Evolutionary conservation across 148 eudicot species (phyloP).

Genomic region (Silene latifolia): DNA sequence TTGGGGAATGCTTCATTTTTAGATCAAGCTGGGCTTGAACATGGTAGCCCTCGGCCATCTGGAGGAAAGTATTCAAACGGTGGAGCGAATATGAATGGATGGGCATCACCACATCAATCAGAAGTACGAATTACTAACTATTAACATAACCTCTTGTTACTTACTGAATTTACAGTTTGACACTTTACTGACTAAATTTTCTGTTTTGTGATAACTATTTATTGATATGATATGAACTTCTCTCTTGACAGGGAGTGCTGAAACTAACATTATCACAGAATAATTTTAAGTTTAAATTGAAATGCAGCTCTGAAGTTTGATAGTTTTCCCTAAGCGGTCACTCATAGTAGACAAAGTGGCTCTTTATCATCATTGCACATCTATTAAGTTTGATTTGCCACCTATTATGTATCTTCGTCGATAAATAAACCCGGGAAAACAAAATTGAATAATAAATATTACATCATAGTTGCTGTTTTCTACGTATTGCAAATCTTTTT

Average conservation of each 20-base stretch:
- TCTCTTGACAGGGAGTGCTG: conserved; percentile 60
- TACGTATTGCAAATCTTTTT: background rate
- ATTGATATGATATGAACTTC: conserved; percentile 32
- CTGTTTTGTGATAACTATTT: conserved; percentile 53
- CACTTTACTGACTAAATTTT: conserved; percentile 45
- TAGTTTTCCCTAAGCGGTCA: conserved; percentile 14
- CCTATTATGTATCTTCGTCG: background rate
- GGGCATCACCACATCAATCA: conserved; percentile 93
- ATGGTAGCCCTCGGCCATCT: conserved; percentile 93
- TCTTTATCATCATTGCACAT: conserved; percentile 7
- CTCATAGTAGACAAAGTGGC: conserved; percentile 4
- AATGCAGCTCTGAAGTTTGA: conserved; percentile 20
- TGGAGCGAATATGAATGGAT: conserved; percentile 94
- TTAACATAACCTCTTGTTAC: conserved; percentile 79
- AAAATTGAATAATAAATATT: background rate
- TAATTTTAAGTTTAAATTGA: conserved; percentile 32
- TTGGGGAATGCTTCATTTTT: conserved; percentile 99
- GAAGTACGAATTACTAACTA: conserved; percentile 99
- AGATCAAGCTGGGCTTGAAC: conserved; percentile 99
- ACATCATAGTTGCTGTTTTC: background rate
- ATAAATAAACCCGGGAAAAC: conserved; percentile 1
- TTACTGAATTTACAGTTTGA: conserved; percentile 64
- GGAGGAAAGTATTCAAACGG: conserved; percentile 94
- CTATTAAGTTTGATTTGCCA: background rate
- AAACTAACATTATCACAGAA: conserved; percentile 58